phyloP scores from a whole-genome alignment of 495 filamentous ascomycete genomes.

The Penicillium chermesinum region DNA sequence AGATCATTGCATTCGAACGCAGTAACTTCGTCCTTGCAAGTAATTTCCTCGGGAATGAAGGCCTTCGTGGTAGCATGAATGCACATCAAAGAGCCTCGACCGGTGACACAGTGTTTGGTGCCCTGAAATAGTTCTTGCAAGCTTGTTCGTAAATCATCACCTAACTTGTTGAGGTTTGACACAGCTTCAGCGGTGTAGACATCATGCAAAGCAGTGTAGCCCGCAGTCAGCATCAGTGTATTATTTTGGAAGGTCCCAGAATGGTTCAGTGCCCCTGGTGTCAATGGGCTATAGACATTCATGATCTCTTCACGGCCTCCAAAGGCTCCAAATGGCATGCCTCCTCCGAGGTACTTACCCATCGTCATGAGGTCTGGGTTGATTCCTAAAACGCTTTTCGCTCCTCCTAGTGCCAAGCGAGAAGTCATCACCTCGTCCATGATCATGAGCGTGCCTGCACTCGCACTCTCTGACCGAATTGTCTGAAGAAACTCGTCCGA shows the following conservation, averaged over 20 bases:
- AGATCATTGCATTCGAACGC: conserved; percentile 1
- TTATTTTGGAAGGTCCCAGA: not conserved
- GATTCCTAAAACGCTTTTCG: conserved; percentile 23
- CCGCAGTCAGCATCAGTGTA: conserved; percentile 2
- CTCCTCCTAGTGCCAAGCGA: not conserved
- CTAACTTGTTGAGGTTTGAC: not conserved
- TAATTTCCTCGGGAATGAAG: not conserved
- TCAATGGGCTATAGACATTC: conserved; percentile 43
- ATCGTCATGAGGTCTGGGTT: conserved; percentile 49
- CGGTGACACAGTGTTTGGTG: not conserved
- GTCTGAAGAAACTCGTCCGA: conserved; percentile 33
- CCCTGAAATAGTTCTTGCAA: not conserved
- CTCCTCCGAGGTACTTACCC: conserved; percentile 57
- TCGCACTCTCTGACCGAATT: conserved; percentile 10
- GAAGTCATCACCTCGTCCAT: conserved; percentile 11
- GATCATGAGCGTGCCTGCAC: conserved; percentile 1
- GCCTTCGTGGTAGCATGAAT: not conserved
- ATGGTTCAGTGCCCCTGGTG: not conserved
- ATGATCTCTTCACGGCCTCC: conserved; percentile 51
- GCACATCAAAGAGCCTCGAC: not conserved
- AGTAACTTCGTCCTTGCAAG: not conserved
- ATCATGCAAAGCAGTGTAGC: conserved; percentile 3
- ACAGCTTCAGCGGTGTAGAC: conserved; percentile 5
- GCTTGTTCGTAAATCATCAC: not conserved
- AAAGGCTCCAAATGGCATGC: conserved; percentile 54